These are phyloP conservation scores for Chlamydomonas reinhardtii DNA, from an alignment of 163 green algal species.

Conservation along the genomic window DNA sequence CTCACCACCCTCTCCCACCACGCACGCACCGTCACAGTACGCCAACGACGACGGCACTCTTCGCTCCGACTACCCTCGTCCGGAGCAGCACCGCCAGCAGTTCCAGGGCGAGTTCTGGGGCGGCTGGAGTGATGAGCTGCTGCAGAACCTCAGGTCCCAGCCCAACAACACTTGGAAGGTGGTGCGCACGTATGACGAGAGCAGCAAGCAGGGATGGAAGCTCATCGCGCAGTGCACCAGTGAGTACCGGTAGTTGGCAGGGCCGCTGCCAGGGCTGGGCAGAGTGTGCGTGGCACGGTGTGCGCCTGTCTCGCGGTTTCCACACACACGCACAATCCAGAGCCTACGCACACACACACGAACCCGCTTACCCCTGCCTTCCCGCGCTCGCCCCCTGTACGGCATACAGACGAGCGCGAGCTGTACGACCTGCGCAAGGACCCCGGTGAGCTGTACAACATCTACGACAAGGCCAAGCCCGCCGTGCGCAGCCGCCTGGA, in stretches of 20 bases:
- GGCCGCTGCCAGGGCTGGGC: no score
- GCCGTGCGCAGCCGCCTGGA: constrained; percentile 19
- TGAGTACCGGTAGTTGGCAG: neutral
- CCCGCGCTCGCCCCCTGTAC: no score
- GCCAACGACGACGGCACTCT: constrained; percentile 44
- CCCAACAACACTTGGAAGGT: constrained; percentile 49
- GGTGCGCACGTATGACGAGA: constrained; percentile 41
- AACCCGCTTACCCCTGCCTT: no score
- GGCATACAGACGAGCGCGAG: constrained; percentile 40
- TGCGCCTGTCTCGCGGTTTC: no score
- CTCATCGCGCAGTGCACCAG: constrained; percentile 39
- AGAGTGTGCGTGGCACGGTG: no score
- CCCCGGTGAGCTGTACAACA: constrained; percentile 34
- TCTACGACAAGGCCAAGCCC: neutral
- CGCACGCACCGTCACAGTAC: neutral
- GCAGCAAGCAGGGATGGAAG: constrained; percentile 11
- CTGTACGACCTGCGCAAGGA: constrained; percentile 44
- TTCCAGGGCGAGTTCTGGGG: constrained; percentile 49
- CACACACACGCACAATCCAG: no score
- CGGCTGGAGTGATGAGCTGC: constrained; percentile 30
- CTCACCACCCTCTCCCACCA: no score
- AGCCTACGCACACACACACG: no score
- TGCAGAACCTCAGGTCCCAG: constrained; percentile 20
- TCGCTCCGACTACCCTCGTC: constrained; percentile 21
- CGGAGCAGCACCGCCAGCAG: constrained; percentile 36